phyloP scores from a whole-genome alignment of 306 rosid genomes.

The Cicer pinnatifidum region DNA sequence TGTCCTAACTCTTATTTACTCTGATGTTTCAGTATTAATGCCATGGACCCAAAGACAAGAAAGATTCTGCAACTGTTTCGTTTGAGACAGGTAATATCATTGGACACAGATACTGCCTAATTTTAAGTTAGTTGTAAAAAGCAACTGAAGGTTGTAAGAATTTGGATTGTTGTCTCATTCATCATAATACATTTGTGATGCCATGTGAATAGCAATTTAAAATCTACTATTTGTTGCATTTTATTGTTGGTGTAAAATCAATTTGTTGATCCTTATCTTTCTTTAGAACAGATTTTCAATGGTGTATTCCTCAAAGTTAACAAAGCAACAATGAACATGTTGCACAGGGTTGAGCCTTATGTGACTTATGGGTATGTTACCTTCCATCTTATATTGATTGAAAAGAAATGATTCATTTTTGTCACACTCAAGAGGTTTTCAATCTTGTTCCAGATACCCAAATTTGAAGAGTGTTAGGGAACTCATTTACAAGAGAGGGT shows the following conservation, averaged over 20 bases:
- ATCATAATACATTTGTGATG: neutral
- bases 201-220: neutral
- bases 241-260: neutral
- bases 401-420: neutral
- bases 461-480: conserved; percentile 86
- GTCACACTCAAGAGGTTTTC: neutral
- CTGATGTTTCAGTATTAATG: conserved; percentile 70
- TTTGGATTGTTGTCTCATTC: neutral
- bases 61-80: conserved; percentile 86
- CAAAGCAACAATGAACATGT: conserved; percentile 91
- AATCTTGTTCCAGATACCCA: conserved; percentile 59
- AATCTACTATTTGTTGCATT: no score
- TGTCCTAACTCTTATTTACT: neutral
- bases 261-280: neutral
- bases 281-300: conserved; percentile 70
- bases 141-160: neutral
- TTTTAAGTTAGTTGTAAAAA: neutral
- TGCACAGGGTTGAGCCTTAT: conserved; percentile 88
- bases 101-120: neutral
- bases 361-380: conserved; percentile 77
- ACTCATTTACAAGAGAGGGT: conserved; percentile 83
- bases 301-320: conserved; percentile 91
- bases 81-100: conserved; percentile 69
- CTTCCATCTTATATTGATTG: neutral
- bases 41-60: conserved; percentile 83